Evolutionary conservation across 345 rosid genomes (phyloP).

Genomic region (Salix dunnii): DNA sequence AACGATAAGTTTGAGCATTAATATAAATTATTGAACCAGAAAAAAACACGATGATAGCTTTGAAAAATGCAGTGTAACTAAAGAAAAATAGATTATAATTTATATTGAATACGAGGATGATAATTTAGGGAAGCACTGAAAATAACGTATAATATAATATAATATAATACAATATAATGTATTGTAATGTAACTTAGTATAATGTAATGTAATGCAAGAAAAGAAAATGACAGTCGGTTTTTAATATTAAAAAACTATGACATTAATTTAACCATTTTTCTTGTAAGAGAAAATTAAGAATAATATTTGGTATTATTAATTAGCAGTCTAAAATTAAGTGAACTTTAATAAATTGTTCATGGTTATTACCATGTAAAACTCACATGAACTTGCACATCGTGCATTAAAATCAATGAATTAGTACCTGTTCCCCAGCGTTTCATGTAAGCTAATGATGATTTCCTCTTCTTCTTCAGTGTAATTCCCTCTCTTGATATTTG

Average conservation of each 20-base stretch:
- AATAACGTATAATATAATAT: not conserved
- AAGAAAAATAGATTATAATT: not conserved
- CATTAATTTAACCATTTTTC: not conserved
- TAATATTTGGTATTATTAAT: not conserved
- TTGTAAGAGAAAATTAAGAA: not conserved
- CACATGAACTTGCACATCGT: not conserved
- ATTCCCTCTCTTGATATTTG: constrained; percentile 53
- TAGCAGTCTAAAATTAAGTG: not conserved
- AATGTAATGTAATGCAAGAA: not conserved
- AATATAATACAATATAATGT: too few species aligned
- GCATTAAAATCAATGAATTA: not conserved
- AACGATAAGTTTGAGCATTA: too few species aligned
- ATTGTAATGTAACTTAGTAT: too few species aligned
- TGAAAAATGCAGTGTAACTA: too few species aligned
- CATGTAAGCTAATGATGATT: constrained; percentile 36
- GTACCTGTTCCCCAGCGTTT: constrained; percentile 46
- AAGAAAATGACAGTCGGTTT: not conserved
- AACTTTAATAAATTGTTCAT: not conserved
- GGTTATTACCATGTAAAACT: not conserved
- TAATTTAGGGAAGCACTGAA: not conserved
- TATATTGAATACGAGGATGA: not conserved
- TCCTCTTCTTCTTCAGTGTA: constrained; percentile 54
- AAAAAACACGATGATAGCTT: too few species aligned
- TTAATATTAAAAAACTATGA: not conserved
- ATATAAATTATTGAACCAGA: too few species aligned